Percentiles rank a stretch among this genome's conserved stretches.
Conservation (phyloP, 2,329 filamentous ascomycete genomes). For the Neofusicoccum parvum region DNA sequence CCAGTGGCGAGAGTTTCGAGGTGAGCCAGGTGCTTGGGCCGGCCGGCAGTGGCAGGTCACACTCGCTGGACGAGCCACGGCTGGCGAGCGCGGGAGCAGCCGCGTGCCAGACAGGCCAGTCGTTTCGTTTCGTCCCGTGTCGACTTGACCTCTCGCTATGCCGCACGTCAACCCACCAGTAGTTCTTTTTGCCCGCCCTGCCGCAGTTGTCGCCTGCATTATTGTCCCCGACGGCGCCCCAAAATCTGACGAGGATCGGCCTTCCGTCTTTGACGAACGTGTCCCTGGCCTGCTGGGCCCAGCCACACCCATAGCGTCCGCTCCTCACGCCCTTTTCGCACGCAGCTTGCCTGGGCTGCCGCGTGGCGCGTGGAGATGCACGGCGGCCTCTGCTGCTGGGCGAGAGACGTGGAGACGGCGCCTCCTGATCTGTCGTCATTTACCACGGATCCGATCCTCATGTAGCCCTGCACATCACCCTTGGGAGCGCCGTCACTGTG, state of each 20-base stretch:
- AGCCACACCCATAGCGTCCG: not conserved
- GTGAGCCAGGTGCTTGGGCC: not conserved
- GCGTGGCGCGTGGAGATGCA: constrained; percentile 1
- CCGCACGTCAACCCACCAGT: too few species aligned
- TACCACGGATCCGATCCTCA: not conserved
- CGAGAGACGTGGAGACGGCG: not conserved
- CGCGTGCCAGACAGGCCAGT: not conserved
- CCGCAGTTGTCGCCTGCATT: too few species aligned
- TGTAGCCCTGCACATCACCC: constrained; percentile 7
- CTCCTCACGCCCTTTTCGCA: not conserved
- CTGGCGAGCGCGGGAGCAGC: not conserved
- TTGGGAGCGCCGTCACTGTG: not conserved
- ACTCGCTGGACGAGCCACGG: too few species aligned
- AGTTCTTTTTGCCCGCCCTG: too few species aligned
- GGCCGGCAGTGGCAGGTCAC: too few species aligned
- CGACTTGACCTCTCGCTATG: not conserved
- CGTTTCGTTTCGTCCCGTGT: not conserved
- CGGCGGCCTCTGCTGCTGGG: not conserved
- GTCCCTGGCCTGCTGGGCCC: not conserved
- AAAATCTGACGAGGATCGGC: not conserved
- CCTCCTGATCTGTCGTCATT: constrained; percentile 17
- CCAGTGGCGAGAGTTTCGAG: not conserved
- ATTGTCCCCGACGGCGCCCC: not conserved
- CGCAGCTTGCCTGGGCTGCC: not conserved
- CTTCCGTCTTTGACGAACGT: constrained; percentile 9